Percentiles rank a stretch among this genome's conserved stretches.
Evolutionary conservation across 345 rosid genomes (phyloP).

Genomic region (Sapria himalayana): DNA sequence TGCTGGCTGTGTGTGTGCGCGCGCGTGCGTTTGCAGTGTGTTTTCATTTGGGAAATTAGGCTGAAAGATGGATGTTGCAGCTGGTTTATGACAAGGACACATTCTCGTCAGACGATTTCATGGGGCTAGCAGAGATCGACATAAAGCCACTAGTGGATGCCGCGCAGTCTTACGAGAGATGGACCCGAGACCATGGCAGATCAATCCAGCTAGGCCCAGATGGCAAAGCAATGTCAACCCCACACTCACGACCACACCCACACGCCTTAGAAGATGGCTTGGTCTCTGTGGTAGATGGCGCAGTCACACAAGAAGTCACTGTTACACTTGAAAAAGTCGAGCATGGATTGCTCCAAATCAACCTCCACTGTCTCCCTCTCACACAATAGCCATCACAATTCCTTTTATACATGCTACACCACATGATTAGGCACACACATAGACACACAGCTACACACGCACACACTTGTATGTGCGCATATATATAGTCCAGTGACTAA

Average conservation of each 20-base stretch:
- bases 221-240: too few species aligned
- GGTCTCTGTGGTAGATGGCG: conserved; percentile 51
- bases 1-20: too few species aligned
- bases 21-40: too few species aligned
- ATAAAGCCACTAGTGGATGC: conserved; percentile 69
- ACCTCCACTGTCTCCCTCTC: conserved; percentile 86
- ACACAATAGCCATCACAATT: conserved; percentile 33
- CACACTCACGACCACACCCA: conserved; percentile 53
- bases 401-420: too few species aligned
- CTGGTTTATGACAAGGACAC: conserved; percentile 79
- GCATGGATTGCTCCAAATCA: conserved; percentile 67
- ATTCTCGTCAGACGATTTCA: conserved; percentile 69
- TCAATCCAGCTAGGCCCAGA: conserved; percentile 58
- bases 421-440: too few species aligned
- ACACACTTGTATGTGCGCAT: too few species aligned
- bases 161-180: conserved; percentile 58
- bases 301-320: conserved; percentile 57
- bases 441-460: too few species aligned
- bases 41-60: too few species aligned
- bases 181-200: conserved; percentile 20
- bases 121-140: conserved; percentile 98
- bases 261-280: conserved; percentile 53
- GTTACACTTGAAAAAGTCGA: conserved; percentile 73
- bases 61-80: conserved; percentile 26
- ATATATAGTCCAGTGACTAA: too few species aligned